These are phyloP conservation scores for Tarenaya hassleriana DNA, from an alignment of 345 rosid genomes.

Conservation along the genomic window DNA sequence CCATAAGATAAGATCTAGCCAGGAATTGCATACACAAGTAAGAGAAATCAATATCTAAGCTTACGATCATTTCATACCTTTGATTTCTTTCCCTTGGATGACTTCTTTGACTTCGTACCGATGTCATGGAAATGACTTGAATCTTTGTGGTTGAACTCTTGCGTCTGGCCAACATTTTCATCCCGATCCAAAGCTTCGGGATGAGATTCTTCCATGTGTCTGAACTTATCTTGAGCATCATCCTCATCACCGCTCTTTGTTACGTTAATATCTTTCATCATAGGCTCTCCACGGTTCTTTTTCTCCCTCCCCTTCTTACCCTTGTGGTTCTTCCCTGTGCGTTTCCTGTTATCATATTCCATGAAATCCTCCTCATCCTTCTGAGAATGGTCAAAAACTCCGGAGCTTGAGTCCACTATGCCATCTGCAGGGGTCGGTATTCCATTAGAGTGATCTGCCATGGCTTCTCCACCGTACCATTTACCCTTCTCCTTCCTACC, in stretches of 20 bases:
- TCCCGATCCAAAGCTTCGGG: constrained; percentile 15
- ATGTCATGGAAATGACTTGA: background rate
- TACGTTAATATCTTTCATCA: background rate
- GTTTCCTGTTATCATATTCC: constrained; percentile 27
- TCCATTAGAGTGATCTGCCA: constrained; percentile 25
- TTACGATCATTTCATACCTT: constrained; percentile 45
- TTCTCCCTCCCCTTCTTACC: constrained; percentile 27
- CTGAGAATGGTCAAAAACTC: constrained; percentile 22
- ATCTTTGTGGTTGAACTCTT: constrained; percentile 37
- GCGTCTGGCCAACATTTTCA: constrained; percentile 28
- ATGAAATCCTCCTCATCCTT: constrained; percentile 19
- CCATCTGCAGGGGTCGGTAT: constrained; percentile 24
- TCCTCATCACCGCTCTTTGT: constrained; percentile 23
- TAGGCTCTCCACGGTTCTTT: constrained; percentile 14
- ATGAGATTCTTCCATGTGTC: constrained; percentile 13
- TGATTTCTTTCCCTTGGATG: constrained; percentile 67
- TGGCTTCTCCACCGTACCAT: constrained; percentile 30
- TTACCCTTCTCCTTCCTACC: constrained; percentile 44
- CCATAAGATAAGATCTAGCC: background rate
- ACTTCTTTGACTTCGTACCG: constrained; percentile 43
- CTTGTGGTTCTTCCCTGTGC: constrained; percentile 29
- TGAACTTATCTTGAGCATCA: constrained; percentile 24
- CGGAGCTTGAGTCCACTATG: constrained; percentile 26
- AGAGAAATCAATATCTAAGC: background rate
- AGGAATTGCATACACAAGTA: background rate